Base-by-base conservation (phyloP, 768 basidiomycete genomes). In the Boletus tomentosulus region DNA sequence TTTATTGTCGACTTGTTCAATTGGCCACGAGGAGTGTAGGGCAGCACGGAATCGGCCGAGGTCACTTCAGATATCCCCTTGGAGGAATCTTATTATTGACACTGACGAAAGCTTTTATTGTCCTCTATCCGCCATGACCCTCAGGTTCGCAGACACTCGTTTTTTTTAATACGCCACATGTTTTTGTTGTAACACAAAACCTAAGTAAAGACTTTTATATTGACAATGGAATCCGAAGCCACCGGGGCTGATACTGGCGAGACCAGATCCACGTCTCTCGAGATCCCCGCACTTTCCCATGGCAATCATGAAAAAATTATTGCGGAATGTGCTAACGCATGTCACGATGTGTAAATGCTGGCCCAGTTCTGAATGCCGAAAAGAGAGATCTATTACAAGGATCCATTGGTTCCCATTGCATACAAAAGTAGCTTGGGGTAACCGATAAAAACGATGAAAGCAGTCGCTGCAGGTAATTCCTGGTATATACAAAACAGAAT, bases 401-500 rank as follows among this genome's bases (percentile, higher is more conserved):
- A 28, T 28, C n/a, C 37, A 30, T 8, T 25, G 27, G 27, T 44
- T 28, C 10, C 45, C 46, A 31, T 19, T n/a, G 46, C 31, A 22
- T 24, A 28, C 16, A 28, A 31, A 31, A 15, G 42, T 15, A 27
- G 25, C 27, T 16, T 27, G n/a, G 19, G 45, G 30, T 4, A 31
- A 46, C n/a, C 27, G 5, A 24, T 46, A 34, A 46, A 44, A 55
- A 43, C n/a, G 28, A 30, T 16, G 22, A 54, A 48, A 56, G 52
- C 52, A 22, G 53, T 42, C 27, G 30, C 46, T 39, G 46, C 37
- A 46, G 53, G 46, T 46, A 25, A 58, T 49, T 45, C 48, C 54
- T 48, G 54, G 60, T 67, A 64, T 69, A 56, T 55, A 56, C 51
- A 57, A 62, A 37, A 56, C 48, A 46, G 48, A 59, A 58, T 51